phyloP scores from a whole-genome alignment of 139 green algal species.

The Auxenochlorella protothecoides region DNA sequence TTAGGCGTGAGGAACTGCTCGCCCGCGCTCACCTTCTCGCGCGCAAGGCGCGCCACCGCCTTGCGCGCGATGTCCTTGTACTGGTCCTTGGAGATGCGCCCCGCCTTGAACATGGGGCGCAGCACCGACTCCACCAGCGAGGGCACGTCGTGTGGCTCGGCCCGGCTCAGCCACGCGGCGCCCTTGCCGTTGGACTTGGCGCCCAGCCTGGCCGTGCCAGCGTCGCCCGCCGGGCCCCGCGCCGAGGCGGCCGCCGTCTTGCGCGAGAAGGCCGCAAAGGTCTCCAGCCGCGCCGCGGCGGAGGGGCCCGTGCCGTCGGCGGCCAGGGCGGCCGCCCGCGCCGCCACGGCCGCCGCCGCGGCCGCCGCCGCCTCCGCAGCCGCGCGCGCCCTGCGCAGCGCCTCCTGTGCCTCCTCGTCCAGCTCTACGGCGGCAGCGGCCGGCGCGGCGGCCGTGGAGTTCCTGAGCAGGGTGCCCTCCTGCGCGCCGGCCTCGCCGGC shows the following conservation, averaged over 20 bases:
- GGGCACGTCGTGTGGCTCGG: no score
- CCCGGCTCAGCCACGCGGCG: no score
- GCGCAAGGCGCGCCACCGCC: not conserved
- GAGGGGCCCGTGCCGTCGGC: not conserved
- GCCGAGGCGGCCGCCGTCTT: not conserved
- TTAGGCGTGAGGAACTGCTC: constrained; percentile 8
- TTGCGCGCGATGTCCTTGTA: constrained; percentile 35
- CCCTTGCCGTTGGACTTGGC: not conserved
- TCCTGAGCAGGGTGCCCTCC: no score
- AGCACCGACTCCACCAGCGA: constrained; percentile 12
- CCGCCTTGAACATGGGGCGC: constrained; percentile 18
- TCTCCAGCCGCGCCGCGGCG: not conserved
- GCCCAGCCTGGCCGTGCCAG: not conserved
- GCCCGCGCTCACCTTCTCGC: not conserved
- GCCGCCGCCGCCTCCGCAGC: not conserved
- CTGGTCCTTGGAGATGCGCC: constrained; percentile 32
- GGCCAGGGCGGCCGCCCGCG: not conserved
- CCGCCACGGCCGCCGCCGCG: not conserved
- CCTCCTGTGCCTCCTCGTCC: constrained; percentile 3
- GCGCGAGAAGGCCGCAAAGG: not conserved
- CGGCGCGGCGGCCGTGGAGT: not conserved
- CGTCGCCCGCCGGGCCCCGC: not conserved
- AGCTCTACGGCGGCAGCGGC: constrained; percentile 1
- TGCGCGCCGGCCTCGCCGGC: not conserved
- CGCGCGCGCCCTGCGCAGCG: not conserved